Percentiles rank a stretch among this genome's conserved stretches.
Conservation (phyloP, 2,329 filamentous ascomycete genomes). For the Monilinia aucupariae region DNA sequence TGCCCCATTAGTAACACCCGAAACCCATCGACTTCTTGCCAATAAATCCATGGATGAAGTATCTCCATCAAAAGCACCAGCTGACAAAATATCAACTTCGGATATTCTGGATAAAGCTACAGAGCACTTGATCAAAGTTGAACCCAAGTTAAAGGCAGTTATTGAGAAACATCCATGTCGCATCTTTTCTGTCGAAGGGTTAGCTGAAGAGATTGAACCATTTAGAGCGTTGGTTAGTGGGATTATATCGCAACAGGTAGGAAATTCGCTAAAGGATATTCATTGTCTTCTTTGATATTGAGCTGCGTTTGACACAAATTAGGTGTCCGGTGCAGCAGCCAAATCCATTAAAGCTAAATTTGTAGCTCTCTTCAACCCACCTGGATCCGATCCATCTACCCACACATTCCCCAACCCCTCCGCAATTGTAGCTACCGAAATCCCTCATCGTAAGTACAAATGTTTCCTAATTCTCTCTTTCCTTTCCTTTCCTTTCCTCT, state of each 20-base stretch:
- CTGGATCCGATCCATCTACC: conserved; percentile 32
- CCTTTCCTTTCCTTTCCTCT: neutral
- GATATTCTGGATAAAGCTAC: conserved; percentile 71
- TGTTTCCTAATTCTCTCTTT: neutral
- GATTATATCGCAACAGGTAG: conserved; percentile 83
- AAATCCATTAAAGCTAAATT: conserved; percentile 85
- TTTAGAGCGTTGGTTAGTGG: conserved; percentile 78
- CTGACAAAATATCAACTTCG: conserved; percentile 49
- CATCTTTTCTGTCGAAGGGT: conserved; percentile 72
- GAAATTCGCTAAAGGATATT: neutral
- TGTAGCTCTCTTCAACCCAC: conserved; percentile 59
- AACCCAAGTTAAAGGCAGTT: conserved; percentile 64
- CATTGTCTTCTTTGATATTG: neutral
- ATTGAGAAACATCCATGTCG: conserved; percentile 71
- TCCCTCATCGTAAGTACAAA: conserved; percentile 41
- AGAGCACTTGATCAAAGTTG: conserved; percentile 66
- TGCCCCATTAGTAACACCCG: conserved; percentile 65
- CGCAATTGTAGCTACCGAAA: conserved; percentile 58
- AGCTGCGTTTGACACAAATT: neutral
- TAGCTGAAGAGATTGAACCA: conserved; percentile 82
- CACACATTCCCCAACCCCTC: conserved; percentile 67
- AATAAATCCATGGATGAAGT: conserved; percentile 43
- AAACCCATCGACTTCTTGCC: conserved; percentile 58
- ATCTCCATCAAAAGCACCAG: conserved; percentile 51
- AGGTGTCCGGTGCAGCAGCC: conserved; percentile 84